Base-by-base conservation (phyloP, 768 basidiomycete genomes). In the Rubroboletus pulcherrimus region DNA sequence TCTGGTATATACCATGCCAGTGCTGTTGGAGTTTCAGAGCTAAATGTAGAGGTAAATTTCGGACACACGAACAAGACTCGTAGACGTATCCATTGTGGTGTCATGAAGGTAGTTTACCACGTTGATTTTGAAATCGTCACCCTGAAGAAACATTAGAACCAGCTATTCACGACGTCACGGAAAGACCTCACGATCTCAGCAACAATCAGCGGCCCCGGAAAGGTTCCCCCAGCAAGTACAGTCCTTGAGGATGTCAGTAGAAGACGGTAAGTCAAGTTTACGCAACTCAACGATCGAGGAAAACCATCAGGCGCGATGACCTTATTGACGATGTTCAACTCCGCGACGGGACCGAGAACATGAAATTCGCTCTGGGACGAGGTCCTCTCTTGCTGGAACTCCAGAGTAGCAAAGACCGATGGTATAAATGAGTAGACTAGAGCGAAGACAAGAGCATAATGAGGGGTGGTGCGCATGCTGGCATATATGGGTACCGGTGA, bases 1-100 rank as follows among this genome's bases (percentile, higher is more conserved):
- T 61, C 59, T 83, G 80, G 51, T 71, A 71, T 39, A 83, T 58
- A 9, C 81, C 80, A 58, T 82, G 81, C 81, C 80, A 83, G 56
- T 82, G 81, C 81, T 83, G n/a, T 8, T 3, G 24, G 4, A 21
- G 14, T 51, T 12, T 58, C 1, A 34, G 34, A 40, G 5, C 12
- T 34, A 43, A 17, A n/a, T 7, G 26, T 43, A 8, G 17, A n/a
- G 1, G 10, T 33, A 24, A 19, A 33, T 12, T n/a, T 19, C 24
- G 8, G 14, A 30, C 31, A 26, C 6, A 62, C 78, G 56, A 53
- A 82, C 82, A 44, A 84, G 75, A 45, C 76, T 79, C 12, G 83
- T 84, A 7, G 70, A 72, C 47, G 72, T 73, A 35, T 77, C 59
- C 82, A 84, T 83, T 1, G 76, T 71, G 2, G 65, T 64, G 49